Conservation (phyloP, 345 rosid genomes). For the Linum tenue region DNA sequence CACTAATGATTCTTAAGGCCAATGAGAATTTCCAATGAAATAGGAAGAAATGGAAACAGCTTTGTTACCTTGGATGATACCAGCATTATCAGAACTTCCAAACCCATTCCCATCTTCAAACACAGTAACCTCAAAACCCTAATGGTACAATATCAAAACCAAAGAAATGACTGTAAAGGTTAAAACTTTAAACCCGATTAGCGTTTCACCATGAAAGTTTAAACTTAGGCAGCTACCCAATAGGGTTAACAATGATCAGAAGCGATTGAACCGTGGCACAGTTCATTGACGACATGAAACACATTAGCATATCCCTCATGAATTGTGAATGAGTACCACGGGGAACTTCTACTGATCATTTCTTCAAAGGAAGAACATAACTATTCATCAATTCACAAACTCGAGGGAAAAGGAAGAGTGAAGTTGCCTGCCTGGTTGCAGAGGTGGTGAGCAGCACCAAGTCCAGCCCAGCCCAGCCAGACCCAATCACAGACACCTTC, state of each 20-base stretch:
- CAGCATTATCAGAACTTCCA: constrained; percentile 38
- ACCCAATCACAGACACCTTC: constrained; percentile 45
- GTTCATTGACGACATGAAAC: no score
- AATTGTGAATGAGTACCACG: no score
- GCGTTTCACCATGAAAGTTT: no score
- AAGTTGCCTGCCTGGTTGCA: constrained; percentile 32
- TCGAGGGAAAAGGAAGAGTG: neutral
- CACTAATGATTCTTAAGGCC: neutral
- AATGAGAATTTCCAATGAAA: constrained; percentile 7
- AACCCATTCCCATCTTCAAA: constrained; percentile 41
- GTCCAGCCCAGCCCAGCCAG: constrained; percentile 66
- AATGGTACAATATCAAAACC: neutral
- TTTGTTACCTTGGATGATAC: constrained; percentile 38
- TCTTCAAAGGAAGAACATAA: no score
- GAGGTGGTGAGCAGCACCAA: constrained; percentile 57
- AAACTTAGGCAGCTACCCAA: no score
- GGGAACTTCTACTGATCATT: no score
- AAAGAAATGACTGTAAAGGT: no score
- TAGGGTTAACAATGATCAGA: no score
- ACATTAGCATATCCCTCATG: no score
- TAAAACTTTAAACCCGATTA: no score
- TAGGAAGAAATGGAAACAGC: neutral
- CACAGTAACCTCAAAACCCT: constrained; percentile 52
- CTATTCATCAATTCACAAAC: neutral
- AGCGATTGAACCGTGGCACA: no score